Evolutionary conservation across 2,329 filamentous ascomycete genomes (phyloP).

Genomic region (Botrytis aclada): DNA sequence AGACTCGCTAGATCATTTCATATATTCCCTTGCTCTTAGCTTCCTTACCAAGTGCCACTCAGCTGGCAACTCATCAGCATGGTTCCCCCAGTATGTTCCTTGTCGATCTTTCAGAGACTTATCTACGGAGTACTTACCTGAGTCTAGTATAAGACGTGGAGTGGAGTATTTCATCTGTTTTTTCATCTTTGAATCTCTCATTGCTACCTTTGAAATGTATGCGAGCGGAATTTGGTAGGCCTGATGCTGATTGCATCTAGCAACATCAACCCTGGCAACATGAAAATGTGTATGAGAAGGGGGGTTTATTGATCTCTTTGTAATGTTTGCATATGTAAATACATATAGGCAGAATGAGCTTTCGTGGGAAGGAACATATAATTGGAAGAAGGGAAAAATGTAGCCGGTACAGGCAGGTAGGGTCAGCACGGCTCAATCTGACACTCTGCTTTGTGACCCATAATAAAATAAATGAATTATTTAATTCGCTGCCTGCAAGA

Average conservation of each 20-base stretch:
- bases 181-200: background rate
- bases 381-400: background rate
- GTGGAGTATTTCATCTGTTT: background rate
- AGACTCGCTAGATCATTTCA: background rate
- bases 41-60: conserved; percentile 12
- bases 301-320: background rate
- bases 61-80: conserved; percentile 9
- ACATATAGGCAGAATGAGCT: background rate
- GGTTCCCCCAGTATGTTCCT: background rate
- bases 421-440: background rate
- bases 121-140: background rate
- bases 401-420: background rate
- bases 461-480: background rate
- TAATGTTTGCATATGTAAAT: background rate
- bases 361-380: background rate
- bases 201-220: background rate
- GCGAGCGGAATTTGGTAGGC: background rate
- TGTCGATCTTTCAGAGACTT: conserved; percentile 2
- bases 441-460: background rate
- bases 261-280: background rate
- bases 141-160: background rate
- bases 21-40: background rate
- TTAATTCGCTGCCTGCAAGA: background rate
- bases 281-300: background rate
- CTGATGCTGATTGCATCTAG: background rate